Evolutionary conservation across 1,284 basidiomycete genomes (phyloP), one percentile per base, ranked within the genome.

Genomic region (Ganoderma meredithae): DNA sequence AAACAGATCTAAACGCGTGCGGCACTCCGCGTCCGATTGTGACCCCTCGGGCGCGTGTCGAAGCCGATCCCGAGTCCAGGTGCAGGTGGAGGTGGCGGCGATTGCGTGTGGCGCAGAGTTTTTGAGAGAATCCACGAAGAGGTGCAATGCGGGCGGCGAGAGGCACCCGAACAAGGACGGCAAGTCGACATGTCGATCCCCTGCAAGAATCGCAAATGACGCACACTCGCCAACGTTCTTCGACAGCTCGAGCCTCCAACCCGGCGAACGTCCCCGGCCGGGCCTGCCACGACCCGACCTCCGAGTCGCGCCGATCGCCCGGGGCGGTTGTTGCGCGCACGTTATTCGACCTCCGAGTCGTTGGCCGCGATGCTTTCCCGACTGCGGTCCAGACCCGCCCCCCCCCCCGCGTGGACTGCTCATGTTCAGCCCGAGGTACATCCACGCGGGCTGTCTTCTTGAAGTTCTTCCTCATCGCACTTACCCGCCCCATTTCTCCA

Each of bases 81-180:
- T n/a, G 43, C 17, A 44, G 17, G 1, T 12, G 19, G 19, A 17
- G 22, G 22, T n/a, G n/a, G n/a, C n/a, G n/a, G n/a, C n/a, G n/a
- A 3, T 3, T 31, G 27, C 27, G 22, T 10, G 22, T 13, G 47
- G 47, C 47, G 47, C 47, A 9, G 47, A 12, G 44, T 47, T 47
- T 47, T 9, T 47, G 44, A 9, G 44, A n/a, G n/a, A 17, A 47
- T 31, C 27, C 8, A n/a, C n/a, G 44, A 10, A 10, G 44, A 41
- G 7, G 0, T 17, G 1, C n/a, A 44, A 15, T 41, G 41, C 12
- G 41, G 5, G 41, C 5, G 6, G 43, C 6, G 43, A 53, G 31
- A 55, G 52, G 52, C 25, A 49, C 47, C 22, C 27, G 52, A 55
- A 55, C 27, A 55, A 25, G 27, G 49, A 53, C 27, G 49, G 49